Evolutionary conservation across 805 yeast species (phyloP).

Genomic region (Yamadazyma nakazawae): DNA sequence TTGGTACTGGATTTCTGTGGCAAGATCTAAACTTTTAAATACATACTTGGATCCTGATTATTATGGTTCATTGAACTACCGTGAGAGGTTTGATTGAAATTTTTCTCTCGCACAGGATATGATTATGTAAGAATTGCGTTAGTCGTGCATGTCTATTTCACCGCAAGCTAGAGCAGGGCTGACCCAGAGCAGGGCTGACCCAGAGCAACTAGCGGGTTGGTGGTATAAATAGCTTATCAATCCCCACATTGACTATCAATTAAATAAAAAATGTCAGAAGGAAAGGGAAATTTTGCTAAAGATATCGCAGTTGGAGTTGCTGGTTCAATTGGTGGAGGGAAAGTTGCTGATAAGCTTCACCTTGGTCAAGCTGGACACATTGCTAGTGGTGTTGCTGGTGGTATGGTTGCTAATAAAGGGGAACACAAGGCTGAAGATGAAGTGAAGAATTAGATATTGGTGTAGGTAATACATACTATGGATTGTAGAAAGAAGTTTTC

Average conservation of each 20-base stretch:
- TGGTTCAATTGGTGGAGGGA: conserved; percentile 39
- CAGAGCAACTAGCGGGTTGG: not conserved
- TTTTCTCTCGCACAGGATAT: not conserved
- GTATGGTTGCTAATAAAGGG: conserved; percentile 31
- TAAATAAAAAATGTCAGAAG: conserved; percentile 10
- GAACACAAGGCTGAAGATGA: conserved; percentile 30
- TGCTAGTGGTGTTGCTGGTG: conserved; percentile 31
- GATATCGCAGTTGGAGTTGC: conserved; percentile 34
- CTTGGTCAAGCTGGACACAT: conserved; percentile 34
- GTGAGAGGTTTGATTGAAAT: not conserved
- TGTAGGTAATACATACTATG: too few relatives aligned
- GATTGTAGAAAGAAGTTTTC: too few relatives aligned
- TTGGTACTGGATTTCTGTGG: too few relatives aligned
- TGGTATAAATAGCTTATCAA: conserved; percentile 1
- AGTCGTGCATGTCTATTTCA: conserved; percentile 4
- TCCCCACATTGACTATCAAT: not conserved
- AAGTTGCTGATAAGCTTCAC: conserved; percentile 31
- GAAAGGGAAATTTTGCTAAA: conserved; percentile 22
- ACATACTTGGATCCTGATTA: conserved; percentile 17
- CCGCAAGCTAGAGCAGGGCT: conserved; percentile 1
- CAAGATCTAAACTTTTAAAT: not conserved
- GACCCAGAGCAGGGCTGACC: not conserved
- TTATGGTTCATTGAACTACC: not conserved
- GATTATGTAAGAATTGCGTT: not conserved
- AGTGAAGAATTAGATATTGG: not conserved